Evolutionary conservation across 495 filamentous ascomycete genomes (phyloP), one percentile per base, ranked within the genome.

Genomic region (Chaetomium tenue): DNA sequence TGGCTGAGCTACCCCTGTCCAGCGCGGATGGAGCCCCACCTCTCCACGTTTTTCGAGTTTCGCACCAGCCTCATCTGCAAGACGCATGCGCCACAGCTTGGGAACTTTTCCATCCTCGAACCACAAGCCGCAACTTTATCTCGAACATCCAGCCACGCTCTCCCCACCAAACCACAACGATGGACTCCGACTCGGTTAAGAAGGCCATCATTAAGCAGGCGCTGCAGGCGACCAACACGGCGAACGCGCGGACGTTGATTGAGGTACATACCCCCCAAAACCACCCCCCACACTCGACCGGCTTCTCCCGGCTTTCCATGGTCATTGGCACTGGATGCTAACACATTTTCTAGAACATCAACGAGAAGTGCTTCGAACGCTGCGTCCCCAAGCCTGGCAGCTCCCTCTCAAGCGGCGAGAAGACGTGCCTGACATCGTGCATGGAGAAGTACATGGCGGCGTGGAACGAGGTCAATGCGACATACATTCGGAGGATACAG

Each of bases 381-480:
- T 98, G 94, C 79, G 81, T 98, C 47, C 88, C 93, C 30, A 87
- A 92, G 69, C 94, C 94, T 59, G 89, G 91, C 60, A 76, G 82
- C 57, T 89, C 88, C 47, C 78, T 98, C 54, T 91, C 91, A 42
- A 82, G 80, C 70, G 86, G 92, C 78, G 85, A 88, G 67, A 74
- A 82, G 76, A 81, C 83, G 51, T 98, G 94, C 83, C 83, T 93
- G 63, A 89, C 88, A 8, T 78, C 82, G 65, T 98, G 94, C 81
- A 94, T 97, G 89, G 91, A 97, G 74, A 98, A 98, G 80, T 98
- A 98, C 81, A 96, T 97, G 83, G 78, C 82, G 26, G 84, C 90
- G 39, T 98, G 95, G 95, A 97, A 97, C 76, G 80, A 82, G 61
- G 89, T 96, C 63, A 91, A 87, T 76, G 73, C 83, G 63, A 81